These are phyloP conservation scores for Medicago arabica DNA, from an alignment of 306 rosid species.

Conservation along the genomic window DNA sequence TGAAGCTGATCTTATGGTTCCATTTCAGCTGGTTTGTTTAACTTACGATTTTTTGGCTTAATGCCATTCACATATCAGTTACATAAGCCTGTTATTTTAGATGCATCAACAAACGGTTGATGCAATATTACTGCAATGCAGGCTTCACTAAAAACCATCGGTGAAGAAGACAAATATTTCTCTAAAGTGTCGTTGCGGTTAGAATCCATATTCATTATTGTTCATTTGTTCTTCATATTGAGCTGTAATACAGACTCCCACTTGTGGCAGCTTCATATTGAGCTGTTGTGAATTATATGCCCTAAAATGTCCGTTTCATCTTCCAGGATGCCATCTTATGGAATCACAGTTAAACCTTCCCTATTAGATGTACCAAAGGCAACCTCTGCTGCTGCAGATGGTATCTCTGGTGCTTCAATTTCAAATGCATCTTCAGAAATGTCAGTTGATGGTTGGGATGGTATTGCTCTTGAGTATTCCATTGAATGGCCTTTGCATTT, in stretches of 20 bases:
- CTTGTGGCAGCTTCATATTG: constrained; percentile 19
- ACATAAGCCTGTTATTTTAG: constrained; percentile 28
- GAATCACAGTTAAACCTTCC: constrained; percentile 78
- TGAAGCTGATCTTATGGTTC: constrained; percentile 97
- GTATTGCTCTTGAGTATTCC: constrained; percentile 90
- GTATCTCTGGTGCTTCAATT: constrained; percentile 54
- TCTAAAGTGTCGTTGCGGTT: constrained; percentile 86
- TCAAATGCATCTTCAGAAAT: constrained; percentile 68
- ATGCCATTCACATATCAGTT: constrained; percentile 31
- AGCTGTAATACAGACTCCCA: constrained; percentile 2
- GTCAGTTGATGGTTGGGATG: constrained; percentile 94
- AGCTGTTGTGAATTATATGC: constrained; percentile 32
- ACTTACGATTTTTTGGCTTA: constrained; percentile 37
- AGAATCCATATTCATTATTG: constrained; percentile 38
- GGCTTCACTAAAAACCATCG: constrained; percentile 91
- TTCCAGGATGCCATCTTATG: constrained; percentile 91
- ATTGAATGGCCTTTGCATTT: constrained; percentile 98
- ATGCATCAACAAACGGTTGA: constrained; percentile 34
- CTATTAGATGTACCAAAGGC: constrained; percentile 63
- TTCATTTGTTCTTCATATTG: constrained; percentile 34
- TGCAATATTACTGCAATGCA: constrained; percentile 51
- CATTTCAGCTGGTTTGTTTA: constrained; percentile 88
- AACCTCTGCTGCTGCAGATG: constrained; percentile 56
- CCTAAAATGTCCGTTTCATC: constrained; percentile 38
- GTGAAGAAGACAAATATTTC: constrained; percentile 93